Evolutionary conservation across 2,329 filamentous ascomycete genomes (phyloP).

Genomic region (Trichoderma brevicompactum): DNA sequence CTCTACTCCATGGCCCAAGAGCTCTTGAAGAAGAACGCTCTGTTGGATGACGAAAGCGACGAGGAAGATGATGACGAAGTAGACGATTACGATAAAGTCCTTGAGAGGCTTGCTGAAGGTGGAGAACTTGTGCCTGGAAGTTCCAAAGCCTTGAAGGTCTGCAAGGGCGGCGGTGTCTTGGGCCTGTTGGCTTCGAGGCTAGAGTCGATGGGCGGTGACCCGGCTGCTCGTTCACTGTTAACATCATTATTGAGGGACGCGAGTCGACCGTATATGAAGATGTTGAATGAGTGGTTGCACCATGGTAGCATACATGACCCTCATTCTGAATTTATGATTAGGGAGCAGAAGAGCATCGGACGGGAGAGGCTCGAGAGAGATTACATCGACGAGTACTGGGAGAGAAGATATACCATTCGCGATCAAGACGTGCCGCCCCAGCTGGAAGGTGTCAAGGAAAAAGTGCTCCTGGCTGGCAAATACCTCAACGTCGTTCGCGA

Average conservation of each 20-base stretch:
- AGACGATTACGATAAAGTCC: conserved; percentile 87
- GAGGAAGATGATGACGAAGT: conserved; percentile 72
- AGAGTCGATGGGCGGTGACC: conserved; percentile 91
- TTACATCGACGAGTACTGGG: conserved; percentile 99
- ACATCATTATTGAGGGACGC: conserved; percentile 84
- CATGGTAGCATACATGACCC: conserved; percentile 94
- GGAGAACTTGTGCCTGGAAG: conserved; percentile 79
- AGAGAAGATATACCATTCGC: conserved; percentile 92
- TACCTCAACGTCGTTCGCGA: conserved; percentile 98
- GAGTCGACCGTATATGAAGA: conserved; percentile 92
- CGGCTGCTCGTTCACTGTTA: conserved; percentile 79
- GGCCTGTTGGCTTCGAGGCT: conserved; percentile 83
- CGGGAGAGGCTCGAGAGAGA: conserved; percentile 91
- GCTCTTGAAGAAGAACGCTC: conserved; percentile 82
- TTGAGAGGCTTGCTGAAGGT: conserved; percentile 86
- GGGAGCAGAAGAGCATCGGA: conserved; percentile 93
- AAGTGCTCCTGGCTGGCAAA: conserved; percentile 92
- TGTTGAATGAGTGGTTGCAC: conserved; percentile 98
- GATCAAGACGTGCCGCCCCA: conserved; percentile 92
- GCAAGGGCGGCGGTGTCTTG: conserved; percentile 95
- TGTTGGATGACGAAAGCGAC: conserved; percentile 79
- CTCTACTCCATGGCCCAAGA: conserved; percentile 87
- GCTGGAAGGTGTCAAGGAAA: conserved; percentile 86
- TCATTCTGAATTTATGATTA: conserved; percentile 90
- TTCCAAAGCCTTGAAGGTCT: conserved; percentile 86